A percentile compares a stretch with the other conserved stretches of the same genome.
Evolutionary conservation across 441 rosid species (phyloP).

Genomic region (Eutrema salsugineum): DNA sequence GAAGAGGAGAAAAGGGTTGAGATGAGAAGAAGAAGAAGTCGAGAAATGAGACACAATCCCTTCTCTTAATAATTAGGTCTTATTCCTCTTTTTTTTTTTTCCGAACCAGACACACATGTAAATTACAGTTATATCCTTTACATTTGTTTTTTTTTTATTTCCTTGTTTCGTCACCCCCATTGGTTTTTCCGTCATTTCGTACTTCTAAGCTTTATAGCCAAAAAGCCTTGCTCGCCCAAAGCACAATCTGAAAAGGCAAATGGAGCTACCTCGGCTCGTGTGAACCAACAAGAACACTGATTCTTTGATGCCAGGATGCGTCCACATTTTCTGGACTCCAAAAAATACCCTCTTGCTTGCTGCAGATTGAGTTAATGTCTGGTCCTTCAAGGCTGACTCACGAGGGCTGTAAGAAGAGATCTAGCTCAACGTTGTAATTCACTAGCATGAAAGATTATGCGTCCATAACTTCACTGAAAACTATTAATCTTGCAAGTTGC

Average conservation of each 20-base stretch:
- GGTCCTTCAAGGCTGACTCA: too few relatives aligned
- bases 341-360: neutral
- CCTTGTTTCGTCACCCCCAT: neutral
- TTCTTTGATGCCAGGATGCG: neutral
- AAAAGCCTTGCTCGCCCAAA: neutral
- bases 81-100: neutral
- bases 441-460: neutral
- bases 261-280: neutral
- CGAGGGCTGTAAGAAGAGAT: neutral
- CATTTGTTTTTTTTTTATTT: neutral
- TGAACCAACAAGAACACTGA: neutral
- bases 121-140: slow-evolving; percentile 1
- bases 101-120: neutral
- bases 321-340: neutral
- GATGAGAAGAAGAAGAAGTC: slow-evolving; percentile 23
- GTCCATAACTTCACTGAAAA: neutral
- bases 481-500: slow-evolving; percentile 7
- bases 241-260: neutral
- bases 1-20: slow-evolving; percentile 28
- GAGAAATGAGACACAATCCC: slow-evolving; percentile 36
- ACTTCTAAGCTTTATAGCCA: neutral
- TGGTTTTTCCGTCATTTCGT: slow-evolving; percentile 24
- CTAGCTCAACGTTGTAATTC: neutral
- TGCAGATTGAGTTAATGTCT: neutral
- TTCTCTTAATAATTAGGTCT: slow-evolving; percentile 22